Evolutionary conservation across 192 early-diverging fungal genomes (phyloP), one percentile per base, ranked within the genome.

Genomic region (Allomyces macrogynus): DNA sequence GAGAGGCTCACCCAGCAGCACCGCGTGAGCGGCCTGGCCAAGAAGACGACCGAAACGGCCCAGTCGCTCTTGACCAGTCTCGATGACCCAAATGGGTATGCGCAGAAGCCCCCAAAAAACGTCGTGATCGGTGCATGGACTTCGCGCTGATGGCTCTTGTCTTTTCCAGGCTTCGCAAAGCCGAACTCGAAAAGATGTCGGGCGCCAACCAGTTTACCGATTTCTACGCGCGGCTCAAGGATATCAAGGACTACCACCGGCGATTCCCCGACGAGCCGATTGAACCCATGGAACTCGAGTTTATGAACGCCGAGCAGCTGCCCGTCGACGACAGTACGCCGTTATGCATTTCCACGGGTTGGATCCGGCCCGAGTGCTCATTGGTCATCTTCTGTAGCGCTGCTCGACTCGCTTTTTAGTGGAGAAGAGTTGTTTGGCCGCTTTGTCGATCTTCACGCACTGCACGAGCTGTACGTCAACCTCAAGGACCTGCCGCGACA

Each of bases 351-450:
- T 40, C 32, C 7, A 8, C 32, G 3, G 7, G 3, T 40, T 40
- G 32, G 32, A 40, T 8, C 32, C 32, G 32, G 32, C 32, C 32
- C 32, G 7, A 40, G 7, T 40, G 32, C 32, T 40, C 32, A 40
- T 8, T 40, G 7, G 8, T 40, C 32, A 7, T 40, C 7, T 40
- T 8, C 32, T 3, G 16, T 20, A 57, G 49, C 49, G 87, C 82
- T 22, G 60, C 64, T 96, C 42, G 92, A 98, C 62, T 85, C 80
- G 11, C 76, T 88, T 71, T 96, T 95, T 71, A 89, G 89, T n/a
- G 93, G 91, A 23, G 95, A 98, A 75, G 93, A 98, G 73, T 72
- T 77, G 3, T 64, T 81, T 43, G 92, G 95, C 60, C 78, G 83
- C 54, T 91, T 88, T 64, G 72, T 98, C 71, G 93, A 98, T 71